Conservation (phyloP, 78 protist species). For the Dictyostelium intermedium region DNA sequence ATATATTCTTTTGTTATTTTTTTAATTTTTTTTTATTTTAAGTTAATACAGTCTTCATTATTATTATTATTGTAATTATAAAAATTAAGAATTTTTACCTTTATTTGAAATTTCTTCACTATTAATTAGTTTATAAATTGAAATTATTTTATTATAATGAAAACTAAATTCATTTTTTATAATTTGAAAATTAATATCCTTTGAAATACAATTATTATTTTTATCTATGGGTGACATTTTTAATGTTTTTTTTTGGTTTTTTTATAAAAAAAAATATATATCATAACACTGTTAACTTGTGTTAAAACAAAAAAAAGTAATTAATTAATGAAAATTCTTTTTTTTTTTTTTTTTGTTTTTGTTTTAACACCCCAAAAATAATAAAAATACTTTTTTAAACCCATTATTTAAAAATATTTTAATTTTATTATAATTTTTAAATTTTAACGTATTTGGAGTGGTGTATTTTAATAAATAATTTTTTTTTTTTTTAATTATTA, state of each 20-base stretch:
- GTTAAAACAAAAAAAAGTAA: too few relatives aligned
- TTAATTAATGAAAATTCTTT: neutral
- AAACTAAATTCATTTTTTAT: neutral
- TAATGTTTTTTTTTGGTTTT: too few relatives aligned
- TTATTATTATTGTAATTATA: too few relatives aligned
- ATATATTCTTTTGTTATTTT: neutral
- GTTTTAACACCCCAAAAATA: too few relatives aligned
- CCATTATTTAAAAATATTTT: too few relatives aligned
- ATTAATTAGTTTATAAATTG: neutral
- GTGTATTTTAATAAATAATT: neutral
- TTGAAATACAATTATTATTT: neutral
- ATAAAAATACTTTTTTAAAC: too few relatives aligned
- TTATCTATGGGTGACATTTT: neutral
- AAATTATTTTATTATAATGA: neutral
- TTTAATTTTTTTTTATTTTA: too few relatives aligned
- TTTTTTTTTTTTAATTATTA: neutral
- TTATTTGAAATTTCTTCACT: neutral
- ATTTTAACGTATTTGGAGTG: neutral
- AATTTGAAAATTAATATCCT: neutral
- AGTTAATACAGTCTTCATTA: too few relatives aligned
- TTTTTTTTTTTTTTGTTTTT: too few relatives aligned
- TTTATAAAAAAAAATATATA: too few relatives aligned
- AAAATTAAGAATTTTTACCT: neutral
- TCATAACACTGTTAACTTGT: too few relatives aligned
- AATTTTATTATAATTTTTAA: neutral